Base-by-base conservation (phyloP, 495 filamentous ascomycete genomes). In the Polyplosphaeria fusca region DNA sequence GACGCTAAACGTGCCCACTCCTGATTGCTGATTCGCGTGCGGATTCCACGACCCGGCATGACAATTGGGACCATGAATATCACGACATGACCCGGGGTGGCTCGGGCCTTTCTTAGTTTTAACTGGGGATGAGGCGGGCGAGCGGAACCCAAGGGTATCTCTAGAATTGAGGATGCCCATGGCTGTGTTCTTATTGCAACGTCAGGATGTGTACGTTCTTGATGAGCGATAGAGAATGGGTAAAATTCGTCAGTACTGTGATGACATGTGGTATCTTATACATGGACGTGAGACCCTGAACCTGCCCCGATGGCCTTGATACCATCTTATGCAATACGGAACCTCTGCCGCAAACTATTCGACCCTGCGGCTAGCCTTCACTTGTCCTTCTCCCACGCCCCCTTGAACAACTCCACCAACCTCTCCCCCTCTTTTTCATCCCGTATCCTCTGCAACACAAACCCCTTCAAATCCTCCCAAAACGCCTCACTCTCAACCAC, bases 381-480 rank as follows among this genome's bases (percentile, higher is more conserved):
- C 47, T 18, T 18, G 40, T 54, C 42, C 12, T 47, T 67, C 63
- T 72, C 71, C 86, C 87, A 92, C 30, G 86, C 85, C 47, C 68
- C 74, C 70, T 77, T 85, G 62, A 95, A 96, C 35, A 83, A 67
- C n/a, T 66, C 71, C 42, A 77, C 70, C 56, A 88, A 71, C 68
- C 82, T 82, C 61, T 77, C 81, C 5, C 85, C 87, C 53, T 83
- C 79, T 49, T 71, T 72, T 54, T 85, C 80, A 70, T 94, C 87
- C 70, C 83, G 81, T 47, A 96, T 59, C 70, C 87, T 80, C 77
- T 89, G 86, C 63, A 81, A 70, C 70, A 98, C 69, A 67, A 85
- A 98, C 13, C 80, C 88, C 67, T 81, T 83, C 60, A 98, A 68
- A 77, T 97, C 93, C 28, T 73, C 71, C 93, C 93, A 98, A 71